These are phyloP conservation scores for Scleroderma bovista DNA, from an alignment of 768 basidiomycete genomes.

Conservation along the genomic window DNA sequence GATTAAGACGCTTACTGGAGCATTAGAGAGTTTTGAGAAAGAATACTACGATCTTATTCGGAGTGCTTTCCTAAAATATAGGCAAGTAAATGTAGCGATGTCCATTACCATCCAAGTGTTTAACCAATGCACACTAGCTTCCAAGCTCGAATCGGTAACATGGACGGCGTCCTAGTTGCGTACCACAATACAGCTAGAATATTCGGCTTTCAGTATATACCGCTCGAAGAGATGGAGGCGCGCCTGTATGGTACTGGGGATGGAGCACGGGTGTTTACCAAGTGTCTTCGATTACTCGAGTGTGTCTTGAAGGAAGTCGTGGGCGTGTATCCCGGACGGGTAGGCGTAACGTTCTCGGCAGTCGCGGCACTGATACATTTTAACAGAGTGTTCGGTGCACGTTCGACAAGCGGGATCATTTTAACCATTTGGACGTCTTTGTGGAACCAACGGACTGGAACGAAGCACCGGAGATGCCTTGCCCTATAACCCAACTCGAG, in stretches of 20 bases:
- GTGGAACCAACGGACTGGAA: slow-evolving; percentile 55
- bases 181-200: slow-evolving; percentile 84
- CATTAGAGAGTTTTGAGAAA: slow-evolving; percentile 76
- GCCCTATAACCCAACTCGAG: slow-evolving; percentile 54
- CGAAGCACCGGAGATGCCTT: slow-evolving; percentile 23
- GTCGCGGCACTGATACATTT: neutral
- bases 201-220: slow-evolving; percentile 92
- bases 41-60: slow-evolving; percentile 95
- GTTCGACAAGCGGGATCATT: slow-evolving; percentile 49
- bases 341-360: slow-evolving; percentile 26
- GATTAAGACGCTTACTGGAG: slow-evolving; percentile 59
- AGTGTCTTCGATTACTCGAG: slow-evolving; percentile 70
- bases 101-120: neutral
- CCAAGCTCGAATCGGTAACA: slow-evolving; percentile 93
- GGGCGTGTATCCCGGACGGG: slow-evolving; percentile 60
- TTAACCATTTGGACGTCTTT: slow-evolving; percentile 51
- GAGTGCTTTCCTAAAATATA: slow-evolving; percentile 92
- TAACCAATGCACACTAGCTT: slow-evolving; percentile 47
- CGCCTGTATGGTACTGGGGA: slow-evolving; percentile 55
- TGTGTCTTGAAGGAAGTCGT: slow-evolving; percentile 52
- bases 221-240: slow-evolving; percentile 83
- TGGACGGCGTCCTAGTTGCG: slow-evolving; percentile 91
- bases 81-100: slow-evolving; percentile 34
- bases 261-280: slow-evolving; percentile 71
- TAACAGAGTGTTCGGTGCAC: slow-evolving; percentile 51